These are phyloP conservation scores for Yamadazyma triangularis DNA, from an alignment of 1,139 yeast genomes.

Conservation along the genomic window DNA sequence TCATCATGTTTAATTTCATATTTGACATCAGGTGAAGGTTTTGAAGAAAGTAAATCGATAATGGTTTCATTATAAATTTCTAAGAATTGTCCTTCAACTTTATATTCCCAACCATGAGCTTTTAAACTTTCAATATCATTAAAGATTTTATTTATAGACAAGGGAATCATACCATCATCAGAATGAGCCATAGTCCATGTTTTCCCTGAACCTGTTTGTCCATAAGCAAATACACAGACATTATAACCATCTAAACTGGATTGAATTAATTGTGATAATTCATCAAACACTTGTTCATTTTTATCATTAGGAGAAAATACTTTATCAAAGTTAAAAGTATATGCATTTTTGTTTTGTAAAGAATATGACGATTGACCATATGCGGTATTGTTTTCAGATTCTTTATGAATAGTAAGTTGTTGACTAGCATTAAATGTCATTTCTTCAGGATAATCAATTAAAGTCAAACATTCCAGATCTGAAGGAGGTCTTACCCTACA, in stretches of 20 bases:
- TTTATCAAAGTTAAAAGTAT: conserved; percentile 69
- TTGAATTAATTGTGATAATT: conserved; percentile 82
- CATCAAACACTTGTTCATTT: conserved; percentile 71
- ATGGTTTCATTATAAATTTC: conserved; percentile 87
- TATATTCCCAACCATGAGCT: conserved; percentile 62
- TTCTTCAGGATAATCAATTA: conserved; percentile 47
- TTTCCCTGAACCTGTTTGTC: conserved; percentile 97
- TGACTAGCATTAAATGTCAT: conserved; percentile 47
- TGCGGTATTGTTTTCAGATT: conserved; percentile 8
- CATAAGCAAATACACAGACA: conserved; percentile 94
- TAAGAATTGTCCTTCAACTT: conserved; percentile 69
- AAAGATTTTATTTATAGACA: conserved; percentile 71
- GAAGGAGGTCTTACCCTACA: conserved; percentile 73
- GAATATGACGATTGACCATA: conserved; percentile 4
- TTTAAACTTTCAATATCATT: conserved; percentile 47
- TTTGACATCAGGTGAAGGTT: conserved; percentile 24
- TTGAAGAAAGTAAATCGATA: conserved; percentile 52
- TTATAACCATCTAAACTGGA: conserved; percentile 88
- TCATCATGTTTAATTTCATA: conserved; percentile 77
- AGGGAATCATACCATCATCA: conserved; percentile 76
- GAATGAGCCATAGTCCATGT: conserved; percentile 83
- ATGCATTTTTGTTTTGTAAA: conserved; percentile 4
- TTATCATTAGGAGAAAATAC: conserved; percentile 55
- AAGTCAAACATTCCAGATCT: conserved; percentile 21
- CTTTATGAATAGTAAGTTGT: conserved; percentile 32